Base-by-base conservation (phyloP, 2,329 filamentous ascomycete species). In the Neofusicoccum umdonicola region DNA sequence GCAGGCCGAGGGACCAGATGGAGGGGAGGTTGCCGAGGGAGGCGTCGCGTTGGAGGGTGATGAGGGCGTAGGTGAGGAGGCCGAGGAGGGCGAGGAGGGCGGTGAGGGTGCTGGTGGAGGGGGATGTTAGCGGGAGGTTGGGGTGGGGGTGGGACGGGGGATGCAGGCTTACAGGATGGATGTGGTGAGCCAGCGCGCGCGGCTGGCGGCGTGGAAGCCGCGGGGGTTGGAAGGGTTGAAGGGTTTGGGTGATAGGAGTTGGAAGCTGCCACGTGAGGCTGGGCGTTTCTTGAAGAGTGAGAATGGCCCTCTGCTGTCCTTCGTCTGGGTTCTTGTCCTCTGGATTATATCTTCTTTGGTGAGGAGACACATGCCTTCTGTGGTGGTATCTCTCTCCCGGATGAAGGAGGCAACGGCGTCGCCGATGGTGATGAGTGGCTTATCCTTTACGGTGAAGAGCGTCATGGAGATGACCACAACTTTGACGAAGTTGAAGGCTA, bases 351-450 rank as follows among this genome's bases (percentile, higher is more conserved):
- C 63, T 3, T 22, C 37, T 37, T 31, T 41, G 31, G 41, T 27
- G 50, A 51, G 34, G 39, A 62, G 45, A 15, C 58, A 62, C 45
- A 62, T 31, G 11, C 45, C 35, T n/a, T 35, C 15, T 4, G 45
- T 51, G 6, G 35, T 50, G 6, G 39, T 13, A 58, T 68, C 67
- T 19, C 31, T 15, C 11, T 51, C 39, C 12, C 57, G 12, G 22
- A 72, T 50, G 19, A 73, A 72, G 1, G 69, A 69, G 11, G 68
- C 63, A 0, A 70, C 62, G 1, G 70, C 71, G 54, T 73, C 71
- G 11, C 70, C 71, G 56, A 73, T 68, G 0, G 68, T 70, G 47
- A 71, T 66, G 1, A 73, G 65, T 4, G 71, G 70, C 15, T 41
- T 34, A 7, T 54, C 50, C 35, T 2, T 31, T 31, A 15, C 42